Evolutionary conservation across 2,329 filamentous ascomycete species (phyloP), one percentile per base, ranked within the genome.

Genomic region (Cladosporium sp.): DNA sequence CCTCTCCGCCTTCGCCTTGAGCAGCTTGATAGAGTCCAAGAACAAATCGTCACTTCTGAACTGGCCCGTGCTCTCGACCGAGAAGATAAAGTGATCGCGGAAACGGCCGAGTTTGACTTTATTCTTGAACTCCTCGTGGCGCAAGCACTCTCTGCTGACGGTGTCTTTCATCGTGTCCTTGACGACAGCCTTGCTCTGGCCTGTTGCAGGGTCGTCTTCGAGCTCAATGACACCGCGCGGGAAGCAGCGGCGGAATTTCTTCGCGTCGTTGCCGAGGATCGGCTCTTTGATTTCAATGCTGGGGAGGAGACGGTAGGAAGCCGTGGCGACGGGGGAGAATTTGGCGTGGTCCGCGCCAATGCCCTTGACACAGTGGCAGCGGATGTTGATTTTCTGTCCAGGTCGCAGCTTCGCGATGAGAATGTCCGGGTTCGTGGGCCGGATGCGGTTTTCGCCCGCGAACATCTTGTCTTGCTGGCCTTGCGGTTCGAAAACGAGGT

Each of bases 51-150:
- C 92, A 65, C 90, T 95, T 52, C 93, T 85, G 76, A 89, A 95
- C 72, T 98, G 93, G 5, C 93, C 94, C 0, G 89, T 85, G 74
- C 91, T 96, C 76, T 98, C 93, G 30, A 98, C 79, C 49, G 83
- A 86, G 77, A 93, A 98, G 70, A 98, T 97, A 69, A 98, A 98
- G 73, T 98, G 94, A 68, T 98, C 93, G 57, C 90, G 78, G 61
- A 90, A 76, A 49, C 94, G 79, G 38, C 93, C 93, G 27, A 98
- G 80, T 76, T 90, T 91, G 56, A 98, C 93, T 76, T 96, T 98
- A 66, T 84, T 88, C 70, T 93, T 82, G 72, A 98, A 97, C 72
- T 97, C 93, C 20, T 84, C 78, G 67, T 98, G 92, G 43, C 93
- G 83, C 64, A 98, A 71, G 63, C 86, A 93, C 72, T 98, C 94